Base-by-base conservation (phyloP, 345 rosid genomes). In the Acer negundo region DNA sequence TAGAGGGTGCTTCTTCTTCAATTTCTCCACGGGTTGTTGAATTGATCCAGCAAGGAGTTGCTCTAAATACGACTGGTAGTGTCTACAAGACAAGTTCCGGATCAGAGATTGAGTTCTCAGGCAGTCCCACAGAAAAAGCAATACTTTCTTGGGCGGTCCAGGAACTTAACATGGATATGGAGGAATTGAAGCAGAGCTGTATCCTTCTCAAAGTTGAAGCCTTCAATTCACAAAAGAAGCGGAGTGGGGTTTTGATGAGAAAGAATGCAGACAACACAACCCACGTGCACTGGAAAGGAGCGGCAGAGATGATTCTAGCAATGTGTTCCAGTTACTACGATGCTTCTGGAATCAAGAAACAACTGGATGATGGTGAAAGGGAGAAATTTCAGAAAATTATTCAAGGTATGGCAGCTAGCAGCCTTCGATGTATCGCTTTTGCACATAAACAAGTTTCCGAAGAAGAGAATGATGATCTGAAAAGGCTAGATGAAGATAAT, bases 231-330 rank as follows among this genome's bases (percentile, higher is more conserved):
- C 75, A 85, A 82, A 91, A 93, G 86, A 91, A 90, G 75, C 67
- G 88, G 20, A 91, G 97, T 20, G 93, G 97, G 12, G 91, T 91
- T 2, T n/a, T 85, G 63, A 74, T 85, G 17, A 84, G 47, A 77
- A 91, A 77, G 79, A 84, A 67, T 2, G 53, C 26, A 1, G 88
- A 90, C 16, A 73, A 67, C 51, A 72, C 84, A 1, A 6, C 77
- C 46, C 88, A 89, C 58, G 78, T 85, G 67, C 97, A 94, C 63
- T 93, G 94, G 96, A 93, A 91, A 80, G 97, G 97, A 75, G 93
- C 92, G 0, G 95, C 97, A 1, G 97, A 89, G 92, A 87, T 84
- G 20, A 13, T 49, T 49, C 55, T 49, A 49, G 55, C 55, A 49
- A 49, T 49, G 55, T 49, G 17, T 49, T 49, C 4, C 17, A 49